Percentiles rank a stretch among this genome's conserved stretches.
Evolutionary conservation across 495 filamentous ascomycete species (phyloP).

Genomic region (Neurospora sp.): DNA sequence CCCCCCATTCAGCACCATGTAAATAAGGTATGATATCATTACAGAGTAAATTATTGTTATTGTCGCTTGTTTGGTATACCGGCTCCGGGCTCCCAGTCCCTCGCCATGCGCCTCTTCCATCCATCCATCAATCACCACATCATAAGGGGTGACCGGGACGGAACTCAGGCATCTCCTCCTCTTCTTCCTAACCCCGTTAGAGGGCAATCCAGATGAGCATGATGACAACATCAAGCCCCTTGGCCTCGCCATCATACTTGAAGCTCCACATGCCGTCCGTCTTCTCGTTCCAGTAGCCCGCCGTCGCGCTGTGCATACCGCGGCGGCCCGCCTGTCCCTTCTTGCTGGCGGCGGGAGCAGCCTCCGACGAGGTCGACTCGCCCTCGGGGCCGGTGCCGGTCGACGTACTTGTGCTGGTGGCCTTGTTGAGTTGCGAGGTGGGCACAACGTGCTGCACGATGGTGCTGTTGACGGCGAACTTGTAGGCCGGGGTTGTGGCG

Average conservation of each 20-base stretch:
- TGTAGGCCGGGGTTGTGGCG: constrained; percentile 48
- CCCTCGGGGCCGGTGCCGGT: constrained; percentile 23
- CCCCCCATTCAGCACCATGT: neutral
- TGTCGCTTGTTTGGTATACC: neutral
- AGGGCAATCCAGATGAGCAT: constrained; percentile 81
- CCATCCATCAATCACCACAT: neutral
- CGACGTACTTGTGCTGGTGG: constrained; percentile 29
- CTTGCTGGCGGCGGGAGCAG: constrained; percentile 31
- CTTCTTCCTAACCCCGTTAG: constrained; percentile 12
- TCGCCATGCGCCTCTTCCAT: neutral
- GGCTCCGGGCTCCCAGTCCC: neutral
- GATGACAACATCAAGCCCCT: constrained; percentile 85
- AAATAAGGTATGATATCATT: neutral
- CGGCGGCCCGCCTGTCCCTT: constrained; percentile 63
- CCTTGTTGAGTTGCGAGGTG: constrained; percentile 43
- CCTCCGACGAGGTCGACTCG: constrained; percentile 27
- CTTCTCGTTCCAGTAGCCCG: constrained; percentile 96
- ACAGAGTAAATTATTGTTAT: neutral
- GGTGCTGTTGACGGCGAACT: constrained; percentile 93
- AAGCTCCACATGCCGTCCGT: constrained; percentile 96
- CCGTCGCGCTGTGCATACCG: constrained; percentile 92
- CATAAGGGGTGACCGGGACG: neutral
- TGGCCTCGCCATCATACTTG: constrained; percentile 80
- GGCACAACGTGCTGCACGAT: constrained; percentile 83
- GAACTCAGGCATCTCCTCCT: neutral